Evolutionary conservation across 1,284 basidiomycete species (phyloP), one percentile per base, ranked within the genome.

Genomic region (Thelephora terrestris): DNA sequence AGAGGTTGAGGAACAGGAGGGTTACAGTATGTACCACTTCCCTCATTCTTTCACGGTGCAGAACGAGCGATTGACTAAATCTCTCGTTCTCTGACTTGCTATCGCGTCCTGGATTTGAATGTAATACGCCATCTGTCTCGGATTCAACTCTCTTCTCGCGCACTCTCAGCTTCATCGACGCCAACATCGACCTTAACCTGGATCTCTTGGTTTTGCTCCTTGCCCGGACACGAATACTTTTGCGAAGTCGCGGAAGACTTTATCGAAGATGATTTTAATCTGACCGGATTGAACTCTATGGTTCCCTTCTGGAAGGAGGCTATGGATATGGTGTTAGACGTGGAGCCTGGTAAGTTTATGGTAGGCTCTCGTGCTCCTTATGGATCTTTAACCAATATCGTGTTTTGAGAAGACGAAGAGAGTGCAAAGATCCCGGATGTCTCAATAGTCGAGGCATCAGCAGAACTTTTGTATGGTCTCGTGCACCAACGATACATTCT

Each of bases 321-420:
- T 24, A 85, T 99, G 80, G 96, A 99, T 71, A 99, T 99, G 96
- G 93, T 99, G n/a, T 70, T 99, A 52, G 96, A 99, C 67, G 95
- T 99, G 47, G 96, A 99, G 70, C 91, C 96, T 70, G 92, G 92
- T 93, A 66, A 64, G 82, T 64, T 47, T 53, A 58, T 10, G 29
- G 29, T 32, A 32, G 51, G 47, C 51, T 53, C 46, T 52, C 53
- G 47, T 48, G 45, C 43, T 40, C 48, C 18, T 38, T 40, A 37
- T 36, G 39, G 16, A 37, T 37, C 46, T 34, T 32, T 47, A 24
- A 49, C 51, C 34, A 25, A 17, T 43, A 16, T 32, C 32, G 20
- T 14, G 29, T 34, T 47, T 43, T 45, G 34, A 42, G 46, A 47
- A 84, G 90, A 95, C 61, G 96, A 99, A 66, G 96, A 99, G 64